Conservation (phyloP, 148 eudicot genomes). For the Vaccinium myrtillus region DNA sequence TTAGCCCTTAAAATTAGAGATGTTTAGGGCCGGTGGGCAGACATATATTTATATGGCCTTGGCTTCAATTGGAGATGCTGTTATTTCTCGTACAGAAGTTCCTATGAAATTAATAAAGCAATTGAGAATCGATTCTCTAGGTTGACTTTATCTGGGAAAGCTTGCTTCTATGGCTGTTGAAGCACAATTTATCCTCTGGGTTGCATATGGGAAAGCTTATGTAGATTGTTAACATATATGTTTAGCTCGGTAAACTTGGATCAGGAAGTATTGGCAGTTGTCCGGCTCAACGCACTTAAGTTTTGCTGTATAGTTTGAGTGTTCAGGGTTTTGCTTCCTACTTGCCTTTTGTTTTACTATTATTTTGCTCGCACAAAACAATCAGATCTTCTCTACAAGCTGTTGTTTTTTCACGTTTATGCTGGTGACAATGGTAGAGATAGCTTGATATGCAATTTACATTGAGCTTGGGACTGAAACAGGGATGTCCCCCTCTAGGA, state of each 20-base stretch:
- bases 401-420: background rate
- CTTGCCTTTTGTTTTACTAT: background rate
- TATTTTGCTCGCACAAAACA: too few relatives aligned
- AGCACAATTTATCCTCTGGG: background rate
- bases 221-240: background rate
- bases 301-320: background rate
- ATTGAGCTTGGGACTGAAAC: background rate
- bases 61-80: background rate
- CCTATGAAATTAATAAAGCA: background rate
- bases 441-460: background rate
- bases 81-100: background rate
- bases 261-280: background rate
- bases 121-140: background rate
- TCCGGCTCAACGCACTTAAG: background rate
- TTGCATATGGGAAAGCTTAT: background rate
- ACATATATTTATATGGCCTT: background rate
- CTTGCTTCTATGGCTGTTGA: background rate
- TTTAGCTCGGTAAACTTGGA: background rate
- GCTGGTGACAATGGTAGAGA: background rate
- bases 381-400: too few relatives aligned
- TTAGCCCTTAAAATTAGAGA: background rate
- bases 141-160: background rate
- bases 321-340: background rate
- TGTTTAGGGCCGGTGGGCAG: background rate
- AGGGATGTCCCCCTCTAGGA: background rate